Percentiles rank a stretch among this genome's conserved stretches.
Evolutionary conservation across 2,329 filamentous ascomycete genomes (phyloP).

Genomic region (Fusarium praegraminearum): DNA sequence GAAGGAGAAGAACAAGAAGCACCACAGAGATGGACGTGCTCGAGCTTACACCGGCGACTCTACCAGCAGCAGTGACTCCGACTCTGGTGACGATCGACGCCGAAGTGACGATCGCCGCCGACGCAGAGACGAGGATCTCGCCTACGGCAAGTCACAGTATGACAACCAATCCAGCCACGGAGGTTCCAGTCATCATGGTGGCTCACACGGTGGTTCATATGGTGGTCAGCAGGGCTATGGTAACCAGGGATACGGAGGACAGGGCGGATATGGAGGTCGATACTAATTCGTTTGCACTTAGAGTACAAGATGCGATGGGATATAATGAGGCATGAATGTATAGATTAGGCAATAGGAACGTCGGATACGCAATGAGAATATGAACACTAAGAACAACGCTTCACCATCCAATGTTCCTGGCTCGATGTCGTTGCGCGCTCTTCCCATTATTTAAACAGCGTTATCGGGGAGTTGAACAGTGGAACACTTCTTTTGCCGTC

Average conservation of each 20-base stretch:
- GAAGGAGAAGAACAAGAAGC: constrained; percentile 45
- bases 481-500: background rate
- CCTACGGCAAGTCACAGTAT: constrained; percentile 28
- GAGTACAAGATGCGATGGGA: background rate
- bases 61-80: constrained; percentile 45
- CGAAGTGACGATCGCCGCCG: background rate
- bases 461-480: background rate
- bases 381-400: background rate
- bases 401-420: background rate
- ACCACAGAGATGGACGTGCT: constrained; percentile 41
- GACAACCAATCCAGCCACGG: constrained; percentile 1
- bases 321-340: background rate
- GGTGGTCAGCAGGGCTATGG: constrained; percentile 7
- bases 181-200: constrained; percentile 3
- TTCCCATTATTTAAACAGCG: background rate
- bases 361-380: background rate
- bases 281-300: background rate
- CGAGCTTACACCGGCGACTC: constrained; percentile 39
- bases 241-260: constrained; percentile 2
- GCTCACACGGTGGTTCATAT: constrained; percentile 6
- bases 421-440: background rate
- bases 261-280: constrained; percentile 3
- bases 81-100: constrained; percentile 39
- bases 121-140: constrained; percentile 23
- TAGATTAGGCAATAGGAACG: background rate